Percentiles rank a stretch among this genome's conserved stretches.
phyloP scores from a whole-genome alignment of 129 eudicot species.

The Tagetes erecta region DNA sequence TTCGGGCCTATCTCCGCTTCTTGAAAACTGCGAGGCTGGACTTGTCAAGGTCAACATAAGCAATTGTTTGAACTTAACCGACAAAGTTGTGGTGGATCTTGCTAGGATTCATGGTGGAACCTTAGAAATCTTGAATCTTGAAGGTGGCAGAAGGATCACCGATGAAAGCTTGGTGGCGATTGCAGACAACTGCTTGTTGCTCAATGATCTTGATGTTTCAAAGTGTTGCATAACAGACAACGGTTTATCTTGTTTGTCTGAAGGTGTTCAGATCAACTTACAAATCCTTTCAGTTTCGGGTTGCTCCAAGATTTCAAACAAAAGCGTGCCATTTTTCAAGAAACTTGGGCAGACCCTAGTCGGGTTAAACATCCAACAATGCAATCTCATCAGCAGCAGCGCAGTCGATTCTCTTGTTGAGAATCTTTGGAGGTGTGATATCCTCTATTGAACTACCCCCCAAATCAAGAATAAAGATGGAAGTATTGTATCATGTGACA shows the following conservation, averaged over 20 bases:
- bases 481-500: conserved; percentile 24
- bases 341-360: conserved; percentile 64
- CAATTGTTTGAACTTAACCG: conserved; percentile 65
- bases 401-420: conserved; percentile 59
- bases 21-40: conserved; percentile 56
- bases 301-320: conserved; percentile 70
- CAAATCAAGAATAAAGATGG: conserved; percentile 11
- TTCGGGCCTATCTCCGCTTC: conserved; percentile 54
- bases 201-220: conserved; percentile 80
- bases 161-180: conserved; percentile 66
- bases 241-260: conserved; percentile 62
- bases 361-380: conserved; percentile 80
- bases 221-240: conserved; percentile 70
- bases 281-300: conserved; percentile 84
- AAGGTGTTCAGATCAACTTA: conserved; percentile 49
- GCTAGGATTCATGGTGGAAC: conserved; percentile 70
- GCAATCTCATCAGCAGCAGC: conserved; percentile 71
- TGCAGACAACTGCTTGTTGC: conserved; percentile 57
- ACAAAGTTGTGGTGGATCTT: conserved; percentile 48
- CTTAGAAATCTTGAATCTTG: conserved; percentile 67
- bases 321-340: conserved; percentile 53
- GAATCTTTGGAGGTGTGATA: conserved; percentile 85
- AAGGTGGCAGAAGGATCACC: conserved; percentile 71
- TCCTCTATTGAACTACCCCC: conserved; percentile 46
- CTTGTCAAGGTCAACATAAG: conserved; percentile 72